phyloP scores from a whole-genome alignment of 208 protist species.

The Crithidia mellificae region DNA sequence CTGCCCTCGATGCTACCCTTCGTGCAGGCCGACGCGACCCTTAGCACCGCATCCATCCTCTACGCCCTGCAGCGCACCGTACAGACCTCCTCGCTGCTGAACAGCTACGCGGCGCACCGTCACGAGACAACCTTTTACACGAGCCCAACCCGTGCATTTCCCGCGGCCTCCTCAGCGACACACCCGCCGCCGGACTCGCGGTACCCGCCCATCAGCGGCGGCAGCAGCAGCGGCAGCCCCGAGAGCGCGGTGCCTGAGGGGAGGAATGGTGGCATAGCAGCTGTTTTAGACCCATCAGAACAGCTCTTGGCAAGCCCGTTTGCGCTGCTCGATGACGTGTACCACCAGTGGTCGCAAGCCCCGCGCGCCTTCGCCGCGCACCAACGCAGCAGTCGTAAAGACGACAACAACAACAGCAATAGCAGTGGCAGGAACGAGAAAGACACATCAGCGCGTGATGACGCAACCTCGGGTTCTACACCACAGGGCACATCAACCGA shows the following conservation, averaged over 20 bases:
- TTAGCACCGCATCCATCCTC: conserved; percentile 16
- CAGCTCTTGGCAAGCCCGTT: conserved; percentile 36
- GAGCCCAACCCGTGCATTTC: too few relatives aligned
- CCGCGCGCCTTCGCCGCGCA: neutral
- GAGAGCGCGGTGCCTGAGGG: too few relatives aligned
- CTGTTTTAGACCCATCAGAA: conserved; percentile 19
- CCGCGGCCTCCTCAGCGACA: too few relatives aligned
- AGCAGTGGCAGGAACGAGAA: too few relatives aligned
- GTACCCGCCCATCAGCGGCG: too few relatives aligned
- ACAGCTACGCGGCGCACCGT: conserved; percentile 3
- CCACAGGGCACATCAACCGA: neutral
- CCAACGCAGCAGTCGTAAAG: neutral
- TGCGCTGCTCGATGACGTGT: conserved; percentile 33
- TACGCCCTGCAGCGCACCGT: conserved; percentile 20
- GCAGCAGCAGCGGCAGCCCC: neutral
- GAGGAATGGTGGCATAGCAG: too few relatives aligned
- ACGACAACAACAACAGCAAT: neutral
- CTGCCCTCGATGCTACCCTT: conserved; percentile 25
- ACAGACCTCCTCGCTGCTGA: conserved; percentile 10
- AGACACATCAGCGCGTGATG: neutral
- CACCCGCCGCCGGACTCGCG: too few relatives aligned
- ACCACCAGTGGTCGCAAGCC: conserved; percentile 21
- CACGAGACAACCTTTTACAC: neutral
- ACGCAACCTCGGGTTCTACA: neutral
- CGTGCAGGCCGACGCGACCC: conserved; percentile 19